Base-by-base conservation (phyloP, 495 filamentous ascomycete species). In the Xylaria flabelliformis region DNA sequence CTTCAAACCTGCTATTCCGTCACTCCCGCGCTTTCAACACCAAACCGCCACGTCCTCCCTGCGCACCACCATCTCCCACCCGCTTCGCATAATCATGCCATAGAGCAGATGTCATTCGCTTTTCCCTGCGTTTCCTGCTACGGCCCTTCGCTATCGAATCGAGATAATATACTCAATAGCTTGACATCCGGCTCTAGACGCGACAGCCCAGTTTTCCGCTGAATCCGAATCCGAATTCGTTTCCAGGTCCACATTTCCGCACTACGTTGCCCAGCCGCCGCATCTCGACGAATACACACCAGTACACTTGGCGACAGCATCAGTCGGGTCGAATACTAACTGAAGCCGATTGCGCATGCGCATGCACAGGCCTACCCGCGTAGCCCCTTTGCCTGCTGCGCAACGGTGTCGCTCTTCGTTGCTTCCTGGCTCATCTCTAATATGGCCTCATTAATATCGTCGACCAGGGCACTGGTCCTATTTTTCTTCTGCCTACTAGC, bases 361-460 rank as follows among this genome's bases (percentile, higher is more conserved):
- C 34, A 34, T 21, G 19, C 51, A 7, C 21, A 50, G 21, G 15
- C 67, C 19, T 19, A 26, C 67, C 29, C 32, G 29, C 55, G 44
- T 48, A 4, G 41, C 36, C 56, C n/a, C 41, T 39, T n/a, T 59
- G 8, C 24, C 53, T 21, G 21, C 39, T 36, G 48, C 50, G 32
- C 48, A 56, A 53, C 36, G 6, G 34, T 3, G n/a, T 42, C 51
- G 65, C 65, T 68, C 65, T 44, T 41, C 66, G 26, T 61, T 13
- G 4, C n/a, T 41, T 4, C 32, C 19, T 2, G 3, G 2, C 3
- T 15, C 24, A 46, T 10, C 17, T n/a, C 56, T 48, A 64, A 48
- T 63, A 83, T 69, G 75, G 76, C 46, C 71, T 74, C 53, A 67
- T 70, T 41, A 77, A 32, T 4, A 17, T 64, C 61, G 26, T 58